A percentile compares a stretch with the other conserved stretches of the same genome.
Evolutionary conservation across 2,329 filamentous ascomycete genomes (phyloP).

Genomic region (Phyllosticta capitalensis): DNA sequence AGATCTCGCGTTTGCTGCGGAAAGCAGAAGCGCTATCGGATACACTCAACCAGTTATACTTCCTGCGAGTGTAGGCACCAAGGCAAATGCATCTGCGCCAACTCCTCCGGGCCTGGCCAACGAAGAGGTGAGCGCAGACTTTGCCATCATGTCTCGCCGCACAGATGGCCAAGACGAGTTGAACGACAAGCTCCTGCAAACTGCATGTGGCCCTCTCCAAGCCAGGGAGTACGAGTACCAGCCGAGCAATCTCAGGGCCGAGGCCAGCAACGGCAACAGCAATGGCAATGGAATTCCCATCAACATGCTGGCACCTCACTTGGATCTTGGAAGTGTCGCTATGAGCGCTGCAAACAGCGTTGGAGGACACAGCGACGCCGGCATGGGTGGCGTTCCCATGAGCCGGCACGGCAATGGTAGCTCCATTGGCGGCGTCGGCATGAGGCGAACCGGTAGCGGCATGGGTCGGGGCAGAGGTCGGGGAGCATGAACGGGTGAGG

Average conservation of each 20-base stretch:
- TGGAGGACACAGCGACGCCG: slow-evolving; percentile 1
- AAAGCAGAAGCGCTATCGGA: slow-evolving; percentile 27
- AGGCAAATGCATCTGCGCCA: slow-evolving; percentile 40
- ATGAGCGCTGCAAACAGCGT: neutral
- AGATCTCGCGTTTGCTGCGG: slow-evolving; percentile 41
- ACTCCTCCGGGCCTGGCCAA: slow-evolving; percentile 33
- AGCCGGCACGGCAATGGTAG: slow-evolving; percentile 24
- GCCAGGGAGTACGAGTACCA: slow-evolving; percentile 25
- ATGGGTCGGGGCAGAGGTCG: slow-evolving; percentile 25
- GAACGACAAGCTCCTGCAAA: slow-evolving; percentile 29
- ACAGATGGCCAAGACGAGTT: slow-evolving; percentile 29
- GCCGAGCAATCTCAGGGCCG: slow-evolving; percentile 3
- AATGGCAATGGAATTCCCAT: neutral
- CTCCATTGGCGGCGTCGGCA: slow-evolving; percentile 23
- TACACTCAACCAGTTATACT: slow-evolving; percentile 38
- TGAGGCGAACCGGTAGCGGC: slow-evolving; percentile 30
- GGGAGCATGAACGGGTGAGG: neutral
- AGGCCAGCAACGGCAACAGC: neutral
- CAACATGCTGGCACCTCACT: slow-evolving; percentile 1
- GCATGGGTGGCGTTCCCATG: slow-evolving; percentile 24
- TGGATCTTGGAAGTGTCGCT: slow-evolving; percentile 4
- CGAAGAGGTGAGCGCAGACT: slow-evolving; percentile 39
- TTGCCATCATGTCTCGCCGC: slow-evolving; percentile 37
- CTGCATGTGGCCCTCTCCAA: slow-evolving; percentile 24
- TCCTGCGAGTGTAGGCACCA: slow-evolving; percentile 35